These are phyloP conservation scores for Mortierella sp. DNA, from an alignment of 371 early-diverging fungal genomes.

Conservation along the genomic window DNA sequence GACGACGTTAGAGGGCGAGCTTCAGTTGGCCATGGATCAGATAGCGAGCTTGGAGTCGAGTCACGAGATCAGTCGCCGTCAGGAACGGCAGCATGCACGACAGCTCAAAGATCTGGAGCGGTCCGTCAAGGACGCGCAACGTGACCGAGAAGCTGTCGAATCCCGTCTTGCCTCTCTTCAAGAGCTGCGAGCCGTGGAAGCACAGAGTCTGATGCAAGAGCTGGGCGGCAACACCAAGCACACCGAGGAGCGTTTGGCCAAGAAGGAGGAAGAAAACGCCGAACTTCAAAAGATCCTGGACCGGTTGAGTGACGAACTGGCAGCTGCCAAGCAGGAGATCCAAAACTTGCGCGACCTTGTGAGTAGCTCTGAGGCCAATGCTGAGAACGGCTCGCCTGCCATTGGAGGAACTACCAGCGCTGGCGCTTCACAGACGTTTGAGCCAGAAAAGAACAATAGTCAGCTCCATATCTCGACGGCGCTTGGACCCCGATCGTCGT, in stretches of 20 bases:
- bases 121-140: slow-evolving; percentile 52
- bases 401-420: background rate
- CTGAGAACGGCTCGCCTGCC: background rate
- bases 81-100: slow-evolving; percentile 48
- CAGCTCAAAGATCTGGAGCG: slow-evolving; percentile 46
- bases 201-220: slow-evolving; percentile 54
- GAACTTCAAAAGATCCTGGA: slow-evolving; percentile 59
- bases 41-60: slow-evolving; percentile 63
- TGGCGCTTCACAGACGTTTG: slow-evolving; percentile 14
- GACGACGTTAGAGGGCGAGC: slow-evolving; percentile 62
- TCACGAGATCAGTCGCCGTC: slow-evolving; percentile 47
- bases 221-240: slow-evolving; percentile 53
- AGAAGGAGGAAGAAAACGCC: slow-evolving; percentile 62
- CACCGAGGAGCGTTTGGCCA: slow-evolving; percentile 53
- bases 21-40: slow-evolving; percentile 64
- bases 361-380: slow-evolving; percentile 25
- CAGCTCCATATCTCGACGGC: slow-evolving; percentile 35
- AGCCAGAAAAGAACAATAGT: slow-evolving; percentile 19
- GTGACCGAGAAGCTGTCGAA: slow-evolving; percentile 46
- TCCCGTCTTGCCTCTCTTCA: slow-evolving; percentile 49
- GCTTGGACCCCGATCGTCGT: slow-evolving; percentile 29
- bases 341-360: slow-evolving; percentile 48
- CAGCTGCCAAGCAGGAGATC: slow-evolving; percentile 49
- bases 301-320: slow-evolving; percentile 44
- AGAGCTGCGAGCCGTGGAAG: slow-evolving; percentile 36